Evolutionary conservation across 331 rosid genomes (phyloP).

Genomic region (Stylosanthes scabra): DNA sequence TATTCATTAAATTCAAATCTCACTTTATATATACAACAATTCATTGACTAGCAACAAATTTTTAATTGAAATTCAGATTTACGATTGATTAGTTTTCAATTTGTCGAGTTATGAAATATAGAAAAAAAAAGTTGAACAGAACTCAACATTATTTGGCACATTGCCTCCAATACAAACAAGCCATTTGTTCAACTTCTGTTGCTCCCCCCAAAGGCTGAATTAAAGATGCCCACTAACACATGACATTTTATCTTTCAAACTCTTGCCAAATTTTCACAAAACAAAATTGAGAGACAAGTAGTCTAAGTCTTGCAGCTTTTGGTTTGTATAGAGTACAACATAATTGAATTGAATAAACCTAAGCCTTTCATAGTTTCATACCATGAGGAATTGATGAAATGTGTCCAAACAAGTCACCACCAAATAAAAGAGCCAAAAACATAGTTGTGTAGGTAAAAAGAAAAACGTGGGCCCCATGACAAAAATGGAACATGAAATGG

Average conservation of each 20-base stretch:
- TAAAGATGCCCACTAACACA: slow-evolving; percentile 1
- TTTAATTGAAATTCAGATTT: no score
- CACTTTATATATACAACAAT: no score
- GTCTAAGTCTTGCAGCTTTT: slow-evolving; percentile 25
- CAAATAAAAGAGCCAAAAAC: slow-evolving; percentile 17
- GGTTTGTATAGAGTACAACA: not conserved
- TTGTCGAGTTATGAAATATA: no score
- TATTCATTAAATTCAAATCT: no score
- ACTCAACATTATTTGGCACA: slow-evolving; percentile 27
- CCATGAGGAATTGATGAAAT: not conserved
- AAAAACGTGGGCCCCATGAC: slow-evolving; percentile 48
- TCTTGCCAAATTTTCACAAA: not conserved
- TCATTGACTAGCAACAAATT: no score
- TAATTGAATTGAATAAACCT: not conserved
- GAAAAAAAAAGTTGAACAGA: not conserved
- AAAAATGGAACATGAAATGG: slow-evolving; percentile 38
- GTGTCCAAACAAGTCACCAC: not conserved
- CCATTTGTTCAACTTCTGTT: slow-evolving; percentile 19
- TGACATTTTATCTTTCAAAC: not conserved
- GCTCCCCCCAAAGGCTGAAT: not conserved
- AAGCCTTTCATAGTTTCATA: not conserved
- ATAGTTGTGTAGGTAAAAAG: slow-evolving; percentile 3
- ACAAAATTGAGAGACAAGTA: not conserved
- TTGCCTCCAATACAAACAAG: slow-evolving; percentile 14
- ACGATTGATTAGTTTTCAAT: no score